Evolutionary conservation across 257 asterid species (phyloP).

Genomic region (Solanum bulbocastanum): DNA sequence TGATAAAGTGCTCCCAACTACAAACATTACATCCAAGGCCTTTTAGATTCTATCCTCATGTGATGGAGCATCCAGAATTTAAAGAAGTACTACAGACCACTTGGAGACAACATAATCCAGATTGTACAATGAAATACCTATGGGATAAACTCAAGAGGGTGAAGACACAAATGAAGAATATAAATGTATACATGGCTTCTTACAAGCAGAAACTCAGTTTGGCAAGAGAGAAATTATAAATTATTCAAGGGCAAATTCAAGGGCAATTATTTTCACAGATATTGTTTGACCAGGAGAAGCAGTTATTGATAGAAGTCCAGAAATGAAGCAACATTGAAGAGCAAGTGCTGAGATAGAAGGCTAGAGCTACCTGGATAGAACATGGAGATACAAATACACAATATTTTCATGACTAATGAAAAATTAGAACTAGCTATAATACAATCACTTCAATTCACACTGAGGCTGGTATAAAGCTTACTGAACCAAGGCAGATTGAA

Average conservation of each 20-base stretch:
- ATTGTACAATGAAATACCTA: too few relatives aligned
- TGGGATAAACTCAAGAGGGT: not conserved
- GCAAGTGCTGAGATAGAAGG: not conserved
- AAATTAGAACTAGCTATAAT: not conserved
- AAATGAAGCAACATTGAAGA: too few relatives aligned
- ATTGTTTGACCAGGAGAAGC: not conserved
- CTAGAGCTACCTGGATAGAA: not conserved
- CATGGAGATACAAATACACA: not conserved
- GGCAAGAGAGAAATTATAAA: not conserved
- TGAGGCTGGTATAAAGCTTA: not conserved
- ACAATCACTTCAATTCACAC: not conserved
- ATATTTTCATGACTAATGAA: not conserved
- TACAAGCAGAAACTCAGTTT: too few relatives aligned
- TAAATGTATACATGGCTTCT: not conserved
- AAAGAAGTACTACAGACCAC: too few relatives aligned
- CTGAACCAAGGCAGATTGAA: not conserved
- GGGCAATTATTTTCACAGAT: too few relatives aligned
- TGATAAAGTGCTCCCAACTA: not conserved
- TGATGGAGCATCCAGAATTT: not conserved
- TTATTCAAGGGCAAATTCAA: not conserved
- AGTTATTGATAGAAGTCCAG: not conserved
- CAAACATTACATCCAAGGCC: not conserved
- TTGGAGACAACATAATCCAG: too few relatives aligned
- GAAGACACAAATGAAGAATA: not conserved
- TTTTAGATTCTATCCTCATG: not conserved